A percentile compares a stretch with the other conserved stretches of the same genome.
These are phyloP conservation scores for Dactylonectria macrodidyma DNA, from an alignment of 2,329 filamentous ascomycete species.

Conservation along the genomic window DNA sequence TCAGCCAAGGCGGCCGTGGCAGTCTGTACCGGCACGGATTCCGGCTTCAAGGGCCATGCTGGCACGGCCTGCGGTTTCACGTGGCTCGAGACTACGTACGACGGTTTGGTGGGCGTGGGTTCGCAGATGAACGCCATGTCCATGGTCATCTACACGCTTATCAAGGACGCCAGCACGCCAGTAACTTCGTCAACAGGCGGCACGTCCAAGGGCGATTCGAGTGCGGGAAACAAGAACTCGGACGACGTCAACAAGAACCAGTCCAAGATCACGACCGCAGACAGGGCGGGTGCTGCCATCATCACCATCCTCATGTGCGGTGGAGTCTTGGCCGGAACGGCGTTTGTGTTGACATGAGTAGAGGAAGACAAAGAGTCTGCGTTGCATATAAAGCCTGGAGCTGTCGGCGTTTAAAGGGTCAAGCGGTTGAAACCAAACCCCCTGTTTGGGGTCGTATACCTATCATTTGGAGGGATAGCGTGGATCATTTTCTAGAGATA, in stretches of 20 bases:
- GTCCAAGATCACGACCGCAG: conserved; percentile 61
- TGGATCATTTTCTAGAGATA: conserved; percentile 11
- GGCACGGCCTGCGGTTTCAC: conserved; percentile 77
- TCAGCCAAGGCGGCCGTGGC: conserved; percentile 67
- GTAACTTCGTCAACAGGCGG: conserved; percentile 71
- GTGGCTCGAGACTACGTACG: conserved; percentile 72
- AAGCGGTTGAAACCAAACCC: background rate
- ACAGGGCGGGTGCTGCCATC: conserved; percentile 70
- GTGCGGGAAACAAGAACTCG: conserved; percentile 57
- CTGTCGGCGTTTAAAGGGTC: conserved; percentile 14
- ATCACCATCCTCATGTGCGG: conserved; percentile 65
- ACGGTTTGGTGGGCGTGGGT: conserved; percentile 74
- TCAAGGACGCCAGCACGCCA: conserved; percentile 60
- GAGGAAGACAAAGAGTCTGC: background rate
- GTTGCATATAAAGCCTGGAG: conserved; percentile 1
- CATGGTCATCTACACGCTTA: conserved; percentile 73
- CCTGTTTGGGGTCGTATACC: conserved; percentile 3
- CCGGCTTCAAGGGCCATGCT: conserved; percentile 64
- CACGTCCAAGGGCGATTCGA: conserved; percentile 67
- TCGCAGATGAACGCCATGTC: conserved; percentile 79
- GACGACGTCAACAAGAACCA: conserved; percentile 48
- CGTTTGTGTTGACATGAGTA: conserved; percentile 57
- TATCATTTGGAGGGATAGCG: conserved; percentile 3
- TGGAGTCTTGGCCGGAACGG: conserved; percentile 64
- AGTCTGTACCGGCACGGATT: conserved; percentile 64